Base-by-base conservation (phyloP, 352 stramenopile species). In the Pythium rhizo-oryzae region DNA sequence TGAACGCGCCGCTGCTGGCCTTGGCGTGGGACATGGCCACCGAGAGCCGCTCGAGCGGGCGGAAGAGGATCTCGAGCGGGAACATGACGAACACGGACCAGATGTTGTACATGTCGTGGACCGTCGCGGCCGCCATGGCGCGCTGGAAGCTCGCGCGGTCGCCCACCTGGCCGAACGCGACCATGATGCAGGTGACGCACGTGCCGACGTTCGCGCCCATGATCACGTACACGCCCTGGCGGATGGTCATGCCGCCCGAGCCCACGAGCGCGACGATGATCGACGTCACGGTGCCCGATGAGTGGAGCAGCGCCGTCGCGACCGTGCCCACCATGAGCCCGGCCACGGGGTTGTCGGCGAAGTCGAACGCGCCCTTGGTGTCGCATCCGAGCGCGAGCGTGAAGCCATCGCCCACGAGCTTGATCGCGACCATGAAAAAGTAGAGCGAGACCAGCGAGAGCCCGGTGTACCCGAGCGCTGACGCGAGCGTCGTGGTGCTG, bases 191-290 rank as follows among this genome's bases (percentile, higher is more conserved):
- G 21, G 58, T 65, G 18, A 65, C 28, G 46, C 58, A 65, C 7
- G 58, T 65, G 28, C 58, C 58, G 12, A 87, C 90, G 69, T 95
- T 95, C 35, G 87, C 85, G 33, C 87, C 87, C 80, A 95, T 93
- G 49, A 96, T 77, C 68, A 95, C 89, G 64, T 80, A 89, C 56
- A 95, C 91, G 28, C 70, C 87, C 62, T 82, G 71, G 23, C 58
- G 58, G 23, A 57, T 65, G 5, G 58, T 65, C 58, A 65, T 65
- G 23, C 25, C 58, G 7, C n/a, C 46, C 6, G 58, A 37, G 11
- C 58, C 58, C 8, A 65, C 58, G 9, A 65, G 47, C 30, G 58
- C 58, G 19, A 65, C 58, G 11, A 28, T 37, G 46, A 65, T 44
- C 13, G 58, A 65, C 1, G 58, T 65, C 25, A 80, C 81, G 8